These are phyloP conservation scores for Helicocarpus griseus DNA, from an alignment of 2,329 filamentous ascomycete genomes.

Conservation along the genomic window DNA sequence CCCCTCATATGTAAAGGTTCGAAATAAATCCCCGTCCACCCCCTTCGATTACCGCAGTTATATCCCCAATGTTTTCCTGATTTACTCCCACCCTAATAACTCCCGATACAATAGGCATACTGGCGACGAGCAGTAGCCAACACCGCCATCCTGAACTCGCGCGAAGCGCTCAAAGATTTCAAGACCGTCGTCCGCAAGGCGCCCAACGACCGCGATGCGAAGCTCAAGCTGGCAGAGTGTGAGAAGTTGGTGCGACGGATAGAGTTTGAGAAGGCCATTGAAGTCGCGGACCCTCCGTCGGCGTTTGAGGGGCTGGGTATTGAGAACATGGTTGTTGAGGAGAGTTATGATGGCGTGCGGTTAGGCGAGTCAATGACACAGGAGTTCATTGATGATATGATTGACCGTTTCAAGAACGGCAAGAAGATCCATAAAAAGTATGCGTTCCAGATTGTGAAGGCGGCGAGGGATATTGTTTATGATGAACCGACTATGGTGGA, in stretches of 20 bases:
- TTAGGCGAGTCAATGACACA: constrained; percentile 79
- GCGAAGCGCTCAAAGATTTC: constrained; percentile 85
- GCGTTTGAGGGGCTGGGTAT: constrained; percentile 85
- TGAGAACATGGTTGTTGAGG: constrained; percentile 72
- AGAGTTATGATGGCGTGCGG: constrained; percentile 72
- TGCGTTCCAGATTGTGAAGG: constrained; percentile 89
- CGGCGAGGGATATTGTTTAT: constrained; percentile 80
- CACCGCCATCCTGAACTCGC: constrained; percentile 79
- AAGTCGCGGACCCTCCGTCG: constrained; percentile 83
- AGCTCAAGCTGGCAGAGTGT: constrained; percentile 82
- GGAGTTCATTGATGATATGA: constrained; percentile 97
- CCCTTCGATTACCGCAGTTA: neutral
- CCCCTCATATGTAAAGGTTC: constrained; percentile 76
- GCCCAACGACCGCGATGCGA: constrained; percentile 80
- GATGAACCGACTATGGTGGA: constrained; percentile 97
- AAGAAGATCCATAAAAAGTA: constrained; percentile 96
- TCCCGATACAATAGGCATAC: constrained; percentile 57
- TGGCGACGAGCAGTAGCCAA: constrained; percentile 88
- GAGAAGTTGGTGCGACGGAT: constrained; percentile 88
- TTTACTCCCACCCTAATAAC: neutral
- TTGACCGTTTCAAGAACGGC: constrained; percentile 84
- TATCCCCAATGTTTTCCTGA: neutral
- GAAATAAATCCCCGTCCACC: constrained; percentile 6
- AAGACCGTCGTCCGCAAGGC: constrained; percentile 81
- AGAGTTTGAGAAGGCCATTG: constrained; percentile 90